phyloP scores from a whole-genome alignment of 2,329 filamentous ascomycete species.

The Trichothecium sympodiale region DNA sequence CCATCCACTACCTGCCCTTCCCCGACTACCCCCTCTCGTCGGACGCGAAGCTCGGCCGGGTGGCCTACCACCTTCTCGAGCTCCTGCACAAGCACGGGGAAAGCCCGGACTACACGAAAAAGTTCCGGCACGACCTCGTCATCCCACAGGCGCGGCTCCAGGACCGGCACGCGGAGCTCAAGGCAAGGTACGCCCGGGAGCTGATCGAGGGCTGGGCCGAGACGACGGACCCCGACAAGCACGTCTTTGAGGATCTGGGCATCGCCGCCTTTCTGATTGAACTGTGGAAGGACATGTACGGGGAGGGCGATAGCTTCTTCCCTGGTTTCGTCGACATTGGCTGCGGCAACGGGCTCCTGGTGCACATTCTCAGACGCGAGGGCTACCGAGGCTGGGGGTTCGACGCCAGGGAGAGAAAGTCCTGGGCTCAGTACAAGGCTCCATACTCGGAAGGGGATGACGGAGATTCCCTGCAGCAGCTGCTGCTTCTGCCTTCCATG shows the following conservation, averaged over 20 bases:
- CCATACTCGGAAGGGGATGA: slow-evolving; percentile 14
- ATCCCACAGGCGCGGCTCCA: slow-evolving; percentile 70
- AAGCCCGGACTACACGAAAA: slow-evolving; percentile 65
- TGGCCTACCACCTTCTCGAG: slow-evolving; percentile 56
- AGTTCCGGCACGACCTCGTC: slow-evolving; percentile 72
- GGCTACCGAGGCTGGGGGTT: slow-evolving; percentile 85
- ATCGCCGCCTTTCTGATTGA: slow-evolving; percentile 91
- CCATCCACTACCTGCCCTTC: slow-evolving; percentile 51
- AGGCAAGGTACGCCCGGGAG: slow-evolving; percentile 61
- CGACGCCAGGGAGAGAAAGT: slow-evolving; percentile 76
- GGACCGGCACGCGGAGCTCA: slow-evolving; percentile 70
- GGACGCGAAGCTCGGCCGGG: slow-evolving; percentile 46
- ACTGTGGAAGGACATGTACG: slow-evolving; percentile 80
- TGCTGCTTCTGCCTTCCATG: slow-evolving; percentile 37
- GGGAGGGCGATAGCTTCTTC: slow-evolving; percentile 37
- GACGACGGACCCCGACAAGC: slow-evolving; percentile 75
- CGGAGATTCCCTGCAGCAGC: slow-evolving; percentile 27
- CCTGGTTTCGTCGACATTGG: slow-evolving; percentile 93
- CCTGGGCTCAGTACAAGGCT: slow-evolving; percentile 63
- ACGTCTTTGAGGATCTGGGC: slow-evolving; percentile 87
- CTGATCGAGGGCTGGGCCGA: slow-evolving; percentile 76
- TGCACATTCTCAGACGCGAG: slow-evolving; percentile 70
- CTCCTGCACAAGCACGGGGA: slow-evolving; percentile 65
- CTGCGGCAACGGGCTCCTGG: slow-evolving; percentile 86
- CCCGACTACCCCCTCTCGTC: slow-evolving; percentile 12